Conservation (phyloP, 169 alveolate genomes). For the Theileria annulata region DNA sequence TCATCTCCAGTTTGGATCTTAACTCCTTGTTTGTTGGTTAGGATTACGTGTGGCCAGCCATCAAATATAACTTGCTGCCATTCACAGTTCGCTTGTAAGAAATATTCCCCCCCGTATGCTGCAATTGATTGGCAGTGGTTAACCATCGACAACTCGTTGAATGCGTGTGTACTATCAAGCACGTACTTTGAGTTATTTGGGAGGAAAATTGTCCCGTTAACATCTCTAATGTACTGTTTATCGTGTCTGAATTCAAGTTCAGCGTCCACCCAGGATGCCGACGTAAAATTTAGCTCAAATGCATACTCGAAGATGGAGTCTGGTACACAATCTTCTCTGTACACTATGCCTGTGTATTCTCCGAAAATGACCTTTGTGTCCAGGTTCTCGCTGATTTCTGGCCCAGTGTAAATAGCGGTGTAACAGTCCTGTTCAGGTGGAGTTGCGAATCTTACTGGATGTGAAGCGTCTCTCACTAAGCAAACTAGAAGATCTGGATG, state of each 20-base stretch:
- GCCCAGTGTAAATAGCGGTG: slow-evolving; percentile 83
- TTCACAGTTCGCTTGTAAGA: slow-evolving; percentile 81
- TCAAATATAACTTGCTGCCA: slow-evolving; percentile 87
- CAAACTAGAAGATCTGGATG: slow-evolving; percentile 78
- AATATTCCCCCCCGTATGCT: slow-evolving; percentile 79
- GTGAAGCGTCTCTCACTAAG: slow-evolving; percentile 80
- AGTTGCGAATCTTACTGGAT: slow-evolving; percentile 84
- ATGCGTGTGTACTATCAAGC: slow-evolving; percentile 83
- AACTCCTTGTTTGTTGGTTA: slow-evolving; percentile 79
- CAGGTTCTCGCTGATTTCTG: slow-evolving; percentile 63
- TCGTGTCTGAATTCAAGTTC: slow-evolving; percentile 74
- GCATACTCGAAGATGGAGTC: slow-evolving; percentile 80
- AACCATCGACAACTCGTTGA: slow-evolving; percentile 86
- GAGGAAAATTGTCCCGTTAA: slow-evolving; percentile 62
- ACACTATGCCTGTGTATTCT: slow-evolving; percentile 84
- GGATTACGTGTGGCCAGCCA: slow-evolving; percentile 87
- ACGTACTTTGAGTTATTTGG: slow-evolving; percentile 85
- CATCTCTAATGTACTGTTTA: slow-evolving; percentile 7
- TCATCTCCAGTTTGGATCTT: slow-evolving; percentile 87
- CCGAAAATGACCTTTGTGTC: slow-evolving; percentile 79
- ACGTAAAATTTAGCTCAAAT: slow-evolving; percentile 79
- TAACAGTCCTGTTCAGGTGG: slow-evolving; percentile 83
- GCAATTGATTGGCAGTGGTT: slow-evolving; percentile 84
- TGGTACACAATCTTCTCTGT: slow-evolving; percentile 71
- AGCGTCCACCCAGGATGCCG: slow-evolving; percentile 80